Evolutionary conservation across 192 early-diverging fungal genomes (phyloP), one percentile per base, ranked within the genome.

Genomic region (Podochytrium sp.): DNA sequence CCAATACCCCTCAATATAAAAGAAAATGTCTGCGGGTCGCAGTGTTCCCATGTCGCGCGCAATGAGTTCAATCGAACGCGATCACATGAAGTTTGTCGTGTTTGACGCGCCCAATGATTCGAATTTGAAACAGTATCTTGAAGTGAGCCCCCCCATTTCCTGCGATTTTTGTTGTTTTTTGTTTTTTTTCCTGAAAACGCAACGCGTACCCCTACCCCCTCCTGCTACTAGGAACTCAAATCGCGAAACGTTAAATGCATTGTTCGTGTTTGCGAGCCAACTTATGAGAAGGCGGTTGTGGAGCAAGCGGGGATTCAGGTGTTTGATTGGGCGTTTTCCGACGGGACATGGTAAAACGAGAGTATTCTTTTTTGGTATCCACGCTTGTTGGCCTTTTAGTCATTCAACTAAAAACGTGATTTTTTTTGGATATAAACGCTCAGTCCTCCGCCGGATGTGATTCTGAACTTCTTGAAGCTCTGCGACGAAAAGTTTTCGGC

Each of bases 221-320:
- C 33, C 40, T 10, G 30, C 30, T 30, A 27, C 29, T 32, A 82
- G 79, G 90, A 94, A 72, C 84, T 96, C 77, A 86, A 85, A 43
- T 78, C 84, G 23, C 79, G 89, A 58, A 85, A 90, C 70, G 95
- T 95, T 12, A 92, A 91, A 4, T 91, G 95, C 55, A 90, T 97
- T 14, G 95, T 97, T 2, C 90, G 94, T 1, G 93, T 94, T 33
- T 97, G 96, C 78, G 91, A 96, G 79, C 92, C 94, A 30, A 95
- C 93, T 1, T 97, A 97, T 73, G 80, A 81, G 16, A 82, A 84
- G 23, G 79, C 83, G 10, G 76, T 84, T 4, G 81, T 95, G 1
- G 82, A 82, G 63, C 80, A 74, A 14, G 71, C 85, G 32, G 83
- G 84, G 37, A 94, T 97, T 34, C 53, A 81, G 27, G 93, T 95